Evolutionary conservation across 768 basidiomycete genomes (phyloP), one percentile per base, ranked within the genome.

Genomic region (Boletus vermiculosoides): DNA sequence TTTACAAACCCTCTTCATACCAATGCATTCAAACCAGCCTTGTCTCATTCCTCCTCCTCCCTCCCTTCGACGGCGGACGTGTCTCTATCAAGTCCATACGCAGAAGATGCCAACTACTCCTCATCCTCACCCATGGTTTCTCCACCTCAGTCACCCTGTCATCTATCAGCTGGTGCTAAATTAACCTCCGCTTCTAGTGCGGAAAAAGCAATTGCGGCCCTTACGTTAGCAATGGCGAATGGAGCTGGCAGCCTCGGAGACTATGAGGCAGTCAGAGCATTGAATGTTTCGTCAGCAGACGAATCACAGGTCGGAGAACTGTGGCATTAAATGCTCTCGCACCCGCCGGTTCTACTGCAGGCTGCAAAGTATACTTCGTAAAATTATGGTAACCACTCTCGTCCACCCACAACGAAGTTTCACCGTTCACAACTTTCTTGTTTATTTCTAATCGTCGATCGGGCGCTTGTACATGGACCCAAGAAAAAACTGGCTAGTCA

Each of bases 211-310:
- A 75, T 86, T 49, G 83, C 83, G 18, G 83, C 82, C 18, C 75
- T 86, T 31, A 76, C 75, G 33, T 70, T 87, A 3, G 84, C 83
- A 18, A 77, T 87, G 73, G 85, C 85, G 13, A 86, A 80, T 57
- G 86, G 85, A 41, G 84, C 84, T 11, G 84, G 81, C 6, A 78
- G 83, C 28, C 66, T 87, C 39, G 77, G 77, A 51, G 85, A 87
- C 63, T 86, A 86, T 54, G 73, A 74, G 52, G 77, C 80, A 2
- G 72, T 83, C 36, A 76, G 74, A 54, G 71, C 72, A 33, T 61
- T 76, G 41, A 73, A 82, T 45, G 53, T 52, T 54, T 61, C 68
- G 22, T 58, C 61, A 22, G 58, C 55, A 56, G 79, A 81, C 48
- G 77, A 73, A 55, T 76, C 75, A 51, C 75, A 82, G 57, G 78